Evolutionary conservation across 2,329 filamentous ascomycete genomes (phyloP), one percentile per base, ranked within the genome.

Genomic region (Myriangium duriaei): DNA sequence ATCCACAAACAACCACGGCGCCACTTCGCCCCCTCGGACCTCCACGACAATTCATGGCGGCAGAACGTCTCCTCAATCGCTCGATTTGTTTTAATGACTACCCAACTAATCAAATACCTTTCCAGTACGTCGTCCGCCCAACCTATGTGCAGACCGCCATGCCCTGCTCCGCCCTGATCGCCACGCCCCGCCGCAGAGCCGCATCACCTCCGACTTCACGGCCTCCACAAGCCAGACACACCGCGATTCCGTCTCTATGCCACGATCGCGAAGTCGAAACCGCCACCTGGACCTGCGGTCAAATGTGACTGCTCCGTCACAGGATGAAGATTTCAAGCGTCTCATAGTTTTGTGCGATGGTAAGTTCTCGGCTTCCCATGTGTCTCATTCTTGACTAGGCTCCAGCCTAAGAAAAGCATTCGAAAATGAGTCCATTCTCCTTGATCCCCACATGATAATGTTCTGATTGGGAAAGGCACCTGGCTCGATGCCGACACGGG

Each of bases 401-500:
- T n/a, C n/a, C n/a, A n/a, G n/a, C n/a, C n/a, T n/a, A n/a, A n/a
- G n/a, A n/a, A n/a, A n/a, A n/a, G n/a, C n/a, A n/a, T n/a, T n/a
- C n/a, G 1, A 28, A 39, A 2, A 30, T 15, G 5, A 15, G 31
- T 13, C 29, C 6, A 7, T 13, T 13, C 29, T 13, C 29, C 12
- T 12, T 6, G 6, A 6, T 11, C 11, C 6, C 29, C 18, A 24
- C n/a, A 34, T 13, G 14, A 12, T n/a, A 17, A 18, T 32, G 31
- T 26, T 16, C 21, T 18, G 12, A 33, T 18, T 15, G 17, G 18
- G 9, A 4, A 13, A 58, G 57, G 58, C 30, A 64, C 65, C n/a
- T 68, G 64, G 65, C 51, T 66, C 32, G 65, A 69, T 46, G 62
- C 64, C 6, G 65, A 68, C 42, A 61, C 61, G 37, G 61, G 61